These are phyloP conservation scores for Avena atlantica DNA, from an alignment of 176 grass and related monocot genomes.

Conservation along the genomic window DNA sequence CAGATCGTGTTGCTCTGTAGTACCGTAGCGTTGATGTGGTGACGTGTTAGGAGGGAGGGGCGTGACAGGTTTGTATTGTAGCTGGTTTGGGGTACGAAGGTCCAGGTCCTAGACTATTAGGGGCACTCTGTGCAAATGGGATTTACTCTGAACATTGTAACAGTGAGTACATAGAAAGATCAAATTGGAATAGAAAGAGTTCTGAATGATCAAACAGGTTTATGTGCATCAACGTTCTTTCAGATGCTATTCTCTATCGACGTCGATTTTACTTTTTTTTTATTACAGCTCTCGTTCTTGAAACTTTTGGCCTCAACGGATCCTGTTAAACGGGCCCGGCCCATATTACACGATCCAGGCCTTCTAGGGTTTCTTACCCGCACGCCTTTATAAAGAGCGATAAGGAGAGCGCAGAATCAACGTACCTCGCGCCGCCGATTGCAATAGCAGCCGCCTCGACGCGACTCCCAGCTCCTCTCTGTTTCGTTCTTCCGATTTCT, in stretches of 20 bases:
- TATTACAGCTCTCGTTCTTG: not conserved
- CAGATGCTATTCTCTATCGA: too few species aligned
- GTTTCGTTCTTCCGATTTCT: fast-evolving
- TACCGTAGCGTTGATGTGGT: not conserved
- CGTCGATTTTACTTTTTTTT: not conserved
- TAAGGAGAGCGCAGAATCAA: fast-evolving
- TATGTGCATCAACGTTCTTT: too few species aligned
- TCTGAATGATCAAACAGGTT: not conserved
- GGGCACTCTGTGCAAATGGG: too few species aligned
- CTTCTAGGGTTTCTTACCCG: slow-evolving; percentile 53
- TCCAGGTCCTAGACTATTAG: too few species aligned
- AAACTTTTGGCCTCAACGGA: not conserved
- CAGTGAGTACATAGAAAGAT: too few species aligned
- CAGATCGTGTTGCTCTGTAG: not conserved
- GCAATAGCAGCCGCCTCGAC: not conserved
- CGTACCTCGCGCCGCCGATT: not conserved
- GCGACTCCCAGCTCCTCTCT: not conserved
- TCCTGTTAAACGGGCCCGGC: not conserved
- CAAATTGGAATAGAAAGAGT: not conserved
- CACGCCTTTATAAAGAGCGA: slow-evolving; percentile 43
- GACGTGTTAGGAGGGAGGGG: too few species aligned
- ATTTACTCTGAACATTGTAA: not conserved
- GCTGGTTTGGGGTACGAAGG: too few species aligned
- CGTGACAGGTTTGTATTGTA: too few species aligned
- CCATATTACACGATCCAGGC: not conserved